Base-by-base conservation (phyloP, 2,329 filamentous ascomycete genomes). In the Cladosporium sphaerospermum region DNA sequence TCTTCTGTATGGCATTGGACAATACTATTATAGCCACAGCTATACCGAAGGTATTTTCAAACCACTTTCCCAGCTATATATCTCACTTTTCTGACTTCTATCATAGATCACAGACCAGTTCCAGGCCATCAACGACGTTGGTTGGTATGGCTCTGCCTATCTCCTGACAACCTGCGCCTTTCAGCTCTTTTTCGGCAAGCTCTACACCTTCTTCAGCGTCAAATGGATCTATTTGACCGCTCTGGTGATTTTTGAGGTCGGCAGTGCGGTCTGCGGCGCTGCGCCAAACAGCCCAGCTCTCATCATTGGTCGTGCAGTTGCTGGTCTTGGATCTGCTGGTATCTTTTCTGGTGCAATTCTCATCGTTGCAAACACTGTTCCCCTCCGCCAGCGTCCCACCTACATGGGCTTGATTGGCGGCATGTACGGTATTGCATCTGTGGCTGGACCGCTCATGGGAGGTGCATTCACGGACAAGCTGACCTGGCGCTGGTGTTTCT, bases 311-410 rank as follows among this genome's bases (percentile, higher is more conserved):
- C 69, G 76, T 48, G 73, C 73, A 0, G 64, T 78, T 42, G 67
- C 74, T 31, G 76, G 76, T 52, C 61, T 77, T 1, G 76, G 75
- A 5, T 67, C 68, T n/a, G 74, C 74, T 14, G 75, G 75, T n/a
- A 71, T 78, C 53, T 76, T 72, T 57, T 64, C 61, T 32, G 75
- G 74, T 32, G 73, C 71, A 33, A 71, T 73, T 28, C 62, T 73
- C 47, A 75, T 75, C 55, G 66, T 76, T 18, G 66, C 69, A n/a
- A 67, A 64, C 56, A 70, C 67, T 11, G 70, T 75, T 1, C 70
- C 73, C n/a, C 66, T 76, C n/a, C 62, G 62, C 13, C 66, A 70
- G 48, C 69, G 76, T 33, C 75, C 75, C 2, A 68, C 69, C 0
- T 77, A 75, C 58, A 74, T 71, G 56, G 73, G 73, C 4, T 14